A percentile compares a stretch with the other conserved stretches of the same genome.
Conservation (phyloP, 441 rosid genomes). For the Eruca vesicaria region DNA sequence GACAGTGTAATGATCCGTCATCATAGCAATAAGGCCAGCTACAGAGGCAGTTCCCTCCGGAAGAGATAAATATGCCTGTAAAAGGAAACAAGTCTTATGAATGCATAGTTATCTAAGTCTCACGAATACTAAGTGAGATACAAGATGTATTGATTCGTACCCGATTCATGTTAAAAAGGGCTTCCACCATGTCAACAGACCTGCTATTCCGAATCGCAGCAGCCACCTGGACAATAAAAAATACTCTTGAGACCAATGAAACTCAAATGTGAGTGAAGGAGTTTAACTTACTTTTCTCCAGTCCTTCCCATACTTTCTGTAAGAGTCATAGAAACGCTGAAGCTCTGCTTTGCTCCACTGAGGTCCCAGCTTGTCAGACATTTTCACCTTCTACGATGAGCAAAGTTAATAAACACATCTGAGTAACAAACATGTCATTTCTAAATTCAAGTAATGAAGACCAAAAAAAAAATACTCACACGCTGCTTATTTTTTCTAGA, state of each 20-base stretch:
- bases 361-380: slow-evolving; percentile 73
- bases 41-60: slow-evolving; percentile 93
- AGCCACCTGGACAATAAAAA: slow-evolving; percentile 58
- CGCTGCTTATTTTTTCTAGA: slow-evolving; percentile 53
- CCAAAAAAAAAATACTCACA: slow-evolving; percentile 45
- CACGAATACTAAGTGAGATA: not conserved
- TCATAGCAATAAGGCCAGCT: slow-evolving; percentile 92
- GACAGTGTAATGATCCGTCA: slow-evolving; percentile 87
- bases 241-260: not conserved
- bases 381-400: slow-evolving; percentile 58
- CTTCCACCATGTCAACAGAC: slow-evolving; percentile 81
- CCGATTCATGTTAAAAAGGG: slow-evolving; percentile 81
- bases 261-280: not conserved
- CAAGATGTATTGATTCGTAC: slow-evolving; percentile 35
- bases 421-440: not conserved
- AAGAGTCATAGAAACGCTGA: slow-evolving; percentile 77
- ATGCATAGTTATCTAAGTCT: not conserved
- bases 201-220: slow-evolving; percentile 55
- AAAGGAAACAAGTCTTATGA: slow-evolving; percentile 17
- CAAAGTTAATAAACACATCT: slow-evolving; percentile 17
- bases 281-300: slow-evolving; percentile 65
- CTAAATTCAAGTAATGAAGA: not conserved
- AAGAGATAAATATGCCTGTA: slow-evolving; percentile 87
- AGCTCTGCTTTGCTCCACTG: slow-evolving; percentile 84
- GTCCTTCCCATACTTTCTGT: slow-evolving; percentile 68